Evolutionary conservation across 2,329 filamentous ascomycete genomes (phyloP), one percentile per base, ranked within the genome.

Genomic region (Sporothrix sp.): DNA sequence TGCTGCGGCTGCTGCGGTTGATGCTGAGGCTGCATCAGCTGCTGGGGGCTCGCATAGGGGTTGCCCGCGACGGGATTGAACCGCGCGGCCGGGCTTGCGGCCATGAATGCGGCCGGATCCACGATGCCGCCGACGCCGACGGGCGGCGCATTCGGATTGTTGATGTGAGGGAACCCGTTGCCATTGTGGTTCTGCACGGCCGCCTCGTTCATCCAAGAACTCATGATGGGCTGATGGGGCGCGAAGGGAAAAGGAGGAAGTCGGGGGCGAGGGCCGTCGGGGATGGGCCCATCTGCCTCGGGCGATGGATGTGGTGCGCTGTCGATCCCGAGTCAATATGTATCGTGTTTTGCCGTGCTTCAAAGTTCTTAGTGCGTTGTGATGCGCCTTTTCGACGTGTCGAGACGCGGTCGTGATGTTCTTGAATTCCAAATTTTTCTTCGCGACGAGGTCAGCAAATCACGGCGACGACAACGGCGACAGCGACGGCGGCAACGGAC

Each of bases 161-260:
- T 78, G 68, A 82, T 75, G 63, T 81, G 78, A 60, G 76, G 72
- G 66, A 82, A 82, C 71, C 76, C 75, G 71, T 78, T 80, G 73
- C 78, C 78, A 81, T 82, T 81, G 69, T 82, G 79, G 68, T 81
- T 84, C 62, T 77, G 76, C 70, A 81, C 72, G 66, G 74, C 74
- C 69, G 79, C 72, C 68, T 84, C 80, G 69, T 82, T 84, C 74
- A 83, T 82, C 81, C 80, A 84, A 71, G 79, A 78, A 73, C 76
- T 83, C 80, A 84, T 83, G 72, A 63, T 62, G 63, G 33, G 42
- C 27, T 33, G 54, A 33, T 18, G 63, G 66, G 69, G 65, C 48
- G 38, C 32, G 45, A 53, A 47, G 21, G 57, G 25, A 28, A 28
- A 28, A 10, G 10, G 46, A 39, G 25, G 39, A 28, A 4, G 30